These are phyloP conservation scores for Fusarium odoratissimum DNA, from an alignment of 2,329 filamentous ascomycete species.

Conservation along the genomic window DNA sequence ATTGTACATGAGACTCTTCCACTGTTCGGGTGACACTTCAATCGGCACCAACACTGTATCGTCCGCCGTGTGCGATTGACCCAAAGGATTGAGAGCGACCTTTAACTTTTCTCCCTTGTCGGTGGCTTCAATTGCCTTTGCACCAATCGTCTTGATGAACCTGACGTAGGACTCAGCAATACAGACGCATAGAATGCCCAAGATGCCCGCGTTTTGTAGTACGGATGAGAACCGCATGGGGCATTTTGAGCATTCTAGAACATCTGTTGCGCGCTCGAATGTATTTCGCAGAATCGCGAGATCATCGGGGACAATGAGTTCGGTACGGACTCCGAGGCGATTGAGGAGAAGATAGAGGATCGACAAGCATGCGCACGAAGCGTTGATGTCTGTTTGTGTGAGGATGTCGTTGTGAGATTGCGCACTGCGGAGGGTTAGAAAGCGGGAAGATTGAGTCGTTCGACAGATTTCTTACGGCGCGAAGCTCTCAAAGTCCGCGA, in stretches of 20 bases:
- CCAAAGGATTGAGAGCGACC: neutral
- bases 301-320: neutral
- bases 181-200: slow-evolving; percentile 3
- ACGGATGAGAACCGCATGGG: slow-evolving; percentile 1
- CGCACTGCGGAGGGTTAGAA: neutral
- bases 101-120: neutral
- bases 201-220: neutral
- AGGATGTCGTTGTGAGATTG: neutral
- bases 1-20: slow-evolving; percentile 8
- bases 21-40: slow-evolving; percentile 4
- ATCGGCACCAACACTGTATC: neutral
- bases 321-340: neutral
- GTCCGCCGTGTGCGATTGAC: neutral
- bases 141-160: neutral
- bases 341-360: slow-evolving; percentile 12
- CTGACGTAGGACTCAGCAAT: slow-evolving; percentile 6
- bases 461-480: neutral
- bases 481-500: neutral
- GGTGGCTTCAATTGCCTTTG: neutral
- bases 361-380: neutral
- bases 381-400: slow-evolving; percentile 8
- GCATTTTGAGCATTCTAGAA: neutral
- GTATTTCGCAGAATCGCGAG: neutral
- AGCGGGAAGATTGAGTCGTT: neutral
- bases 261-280: neutral